Percentiles rank a stretch among this genome's conserved stretches.
These are phyloP conservation scores for Pezicula rhizophila DNA, from an alignment of 2,329 filamentous ascomycete genomes.

Conservation along the genomic window DNA sequence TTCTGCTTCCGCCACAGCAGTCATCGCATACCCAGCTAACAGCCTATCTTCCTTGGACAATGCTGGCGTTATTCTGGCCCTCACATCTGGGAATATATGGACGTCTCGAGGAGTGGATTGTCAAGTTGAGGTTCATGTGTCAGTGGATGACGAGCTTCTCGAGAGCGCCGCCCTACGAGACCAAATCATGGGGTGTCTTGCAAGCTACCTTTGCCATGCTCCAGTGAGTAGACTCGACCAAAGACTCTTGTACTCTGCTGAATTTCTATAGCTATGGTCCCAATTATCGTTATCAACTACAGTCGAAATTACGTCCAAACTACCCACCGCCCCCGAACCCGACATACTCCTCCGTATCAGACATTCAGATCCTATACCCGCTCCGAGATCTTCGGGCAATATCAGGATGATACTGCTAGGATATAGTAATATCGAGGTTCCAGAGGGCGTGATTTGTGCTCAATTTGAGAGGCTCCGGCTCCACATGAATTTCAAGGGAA, in stretches of 20 bases:
- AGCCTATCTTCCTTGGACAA: neutral
- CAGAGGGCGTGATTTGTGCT: conserved; percentile 10
- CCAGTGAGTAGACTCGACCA: conserved; percentile 11
- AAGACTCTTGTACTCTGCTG: neutral
- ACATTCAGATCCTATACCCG: conserved; percentile 4
- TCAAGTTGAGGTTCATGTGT: conserved; percentile 13
- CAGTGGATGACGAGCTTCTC: conserved; percentile 13
- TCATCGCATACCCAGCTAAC: conserved; percentile 3
- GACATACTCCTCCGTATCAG: conserved; percentile 16
- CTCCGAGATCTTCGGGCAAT: conserved; percentile 2
- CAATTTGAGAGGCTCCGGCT: conserved; percentile 17
- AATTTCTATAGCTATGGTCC: conserved; percentile 19
- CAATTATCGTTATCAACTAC: conserved; percentile 17
- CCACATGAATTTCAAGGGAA: conserved; percentile 13
- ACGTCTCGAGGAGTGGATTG: conserved; percentile 14
- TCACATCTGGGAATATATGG: conserved; percentile 21
- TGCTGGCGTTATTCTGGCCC: conserved; percentile 4
- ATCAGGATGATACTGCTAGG: neutral
- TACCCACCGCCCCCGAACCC: neutral
- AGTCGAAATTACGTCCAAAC: conserved; percentile 6
- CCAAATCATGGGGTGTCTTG: conserved; percentile 11
- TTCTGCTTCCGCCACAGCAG: conserved; percentile 5
- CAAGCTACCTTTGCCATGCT: conserved; percentile 12
- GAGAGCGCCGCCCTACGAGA: neutral
- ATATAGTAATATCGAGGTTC: conserved; percentile 9